phyloP scores from a whole-genome alignment of 1,284 basidiomycete genomes.

The Xerocomus minutiporus region DNA sequence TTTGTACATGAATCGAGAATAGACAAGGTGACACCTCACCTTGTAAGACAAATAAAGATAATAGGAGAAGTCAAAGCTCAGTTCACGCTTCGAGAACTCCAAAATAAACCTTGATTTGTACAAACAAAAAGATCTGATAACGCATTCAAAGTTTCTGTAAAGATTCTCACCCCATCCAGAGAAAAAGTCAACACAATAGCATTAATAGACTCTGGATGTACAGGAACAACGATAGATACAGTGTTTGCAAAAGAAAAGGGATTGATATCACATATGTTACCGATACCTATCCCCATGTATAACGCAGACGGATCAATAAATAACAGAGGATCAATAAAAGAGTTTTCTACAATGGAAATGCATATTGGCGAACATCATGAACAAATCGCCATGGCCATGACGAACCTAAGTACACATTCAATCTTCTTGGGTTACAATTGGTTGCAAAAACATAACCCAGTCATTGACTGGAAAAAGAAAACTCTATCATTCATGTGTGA shows the following conservation, averaged over 20 bases:
- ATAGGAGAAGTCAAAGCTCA: no score
- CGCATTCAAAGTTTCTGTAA: not conserved
- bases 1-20: no score
- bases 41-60: no score
- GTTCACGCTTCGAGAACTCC: no score
- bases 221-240: not conserved
- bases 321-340: not conserved
- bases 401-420: not conserved
- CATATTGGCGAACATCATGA: not conserved
- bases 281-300: no score
- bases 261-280: not conserved
- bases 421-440: slow-evolving; percentile 13
- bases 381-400: not conserved
- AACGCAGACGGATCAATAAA: not conserved
- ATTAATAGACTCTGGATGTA: not conserved
- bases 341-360: not conserved
- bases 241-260: not conserved
- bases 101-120: no score
- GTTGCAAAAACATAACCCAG: slow-evolving; percentile 23
- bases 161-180: no score
- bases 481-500: not conserved
- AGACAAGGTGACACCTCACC: no score
- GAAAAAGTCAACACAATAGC: not conserved
- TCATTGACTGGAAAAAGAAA: slow-evolving; percentile 17
- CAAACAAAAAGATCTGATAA: not conserved